Evolutionary conservation across 2,329 filamentous ascomycete species (phyloP).

Genomic region (Bipolaris cookei): DNA sequence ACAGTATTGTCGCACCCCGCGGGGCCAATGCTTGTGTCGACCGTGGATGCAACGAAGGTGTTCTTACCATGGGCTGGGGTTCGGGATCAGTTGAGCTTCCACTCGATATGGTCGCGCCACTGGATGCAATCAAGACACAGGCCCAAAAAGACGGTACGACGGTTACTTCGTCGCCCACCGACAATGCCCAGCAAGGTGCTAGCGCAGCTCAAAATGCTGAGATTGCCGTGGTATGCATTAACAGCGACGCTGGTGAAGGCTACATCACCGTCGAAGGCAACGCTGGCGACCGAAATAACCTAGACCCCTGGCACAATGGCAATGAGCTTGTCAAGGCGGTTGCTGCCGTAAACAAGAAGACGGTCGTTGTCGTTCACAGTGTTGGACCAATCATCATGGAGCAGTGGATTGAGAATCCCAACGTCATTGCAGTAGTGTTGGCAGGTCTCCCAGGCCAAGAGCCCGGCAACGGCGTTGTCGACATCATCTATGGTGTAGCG

Average conservation of each 20-base stretch:
- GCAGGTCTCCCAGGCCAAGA: slow-evolving; percentile 50
- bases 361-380: slow-evolving; percentile 49
- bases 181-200: slow-evolving; percentile 47
- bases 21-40: slow-evolving; percentile 83
- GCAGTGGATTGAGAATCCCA: slow-evolving; percentile 45
- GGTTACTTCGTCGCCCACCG: slow-evolving; percentile 48
- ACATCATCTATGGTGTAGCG: slow-evolving; percentile 54
- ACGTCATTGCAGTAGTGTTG: slow-evolving; percentile 50
- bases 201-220: slow-evolving; percentile 47
- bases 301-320: slow-evolving; percentile 56
- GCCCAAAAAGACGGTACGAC: slow-evolving; percentile 49
- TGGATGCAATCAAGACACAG: slow-evolving; percentile 51
- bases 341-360: slow-evolving; percentile 47
- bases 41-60: slow-evolving; percentile 66
- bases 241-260: slow-evolving; percentile 57
- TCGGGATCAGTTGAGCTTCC: slow-evolving; percentile 60
- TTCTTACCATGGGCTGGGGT: slow-evolving; percentile 73
- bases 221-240: slow-evolving; percentile 57
- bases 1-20: slow-evolving; percentile 74
- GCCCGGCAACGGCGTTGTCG: slow-evolving; percentile 55
- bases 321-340: slow-evolving; percentile 51
- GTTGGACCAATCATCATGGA: slow-evolving; percentile 49
- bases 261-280: slow-evolving; percentile 57
- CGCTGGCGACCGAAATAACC: slow-evolving; percentile 56
- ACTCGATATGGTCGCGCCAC: slow-evolving; percentile 52